Evolutionary conservation across 306 rosid species (phyloP).

Genomic region (Corylus heterophylla): DNA sequence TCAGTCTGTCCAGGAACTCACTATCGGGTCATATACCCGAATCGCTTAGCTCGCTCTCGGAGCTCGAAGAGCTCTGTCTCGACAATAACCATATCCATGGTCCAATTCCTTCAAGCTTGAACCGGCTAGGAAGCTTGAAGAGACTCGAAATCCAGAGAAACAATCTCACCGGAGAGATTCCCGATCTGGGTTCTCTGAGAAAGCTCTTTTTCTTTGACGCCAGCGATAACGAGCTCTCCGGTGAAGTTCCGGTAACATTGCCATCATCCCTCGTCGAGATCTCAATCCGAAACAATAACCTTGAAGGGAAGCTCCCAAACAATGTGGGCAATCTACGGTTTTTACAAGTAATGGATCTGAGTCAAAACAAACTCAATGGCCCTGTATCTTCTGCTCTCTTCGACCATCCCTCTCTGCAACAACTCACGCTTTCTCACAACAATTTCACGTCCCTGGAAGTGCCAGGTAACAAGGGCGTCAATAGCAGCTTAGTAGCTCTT

Average conservation of each 20-base stretch:
- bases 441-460: constrained; percentile 41
- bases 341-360: constrained; percentile 65
- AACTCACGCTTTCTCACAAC: constrained; percentile 66
- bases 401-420: constrained; percentile 63
- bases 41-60: constrained; percentile 44
- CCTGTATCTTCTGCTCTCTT: constrained; percentile 51
- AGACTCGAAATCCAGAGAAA: constrained; percentile 72
- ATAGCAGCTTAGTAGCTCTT: constrained; percentile 56
- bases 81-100: constrained; percentile 65
- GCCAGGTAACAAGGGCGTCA: constrained; percentile 6
- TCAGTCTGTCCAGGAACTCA: constrained; percentile 58
- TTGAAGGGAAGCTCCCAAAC: constrained; percentile 42
- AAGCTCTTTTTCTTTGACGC: constrained; percentile 55
- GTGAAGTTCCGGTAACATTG: constrained; percentile 38
- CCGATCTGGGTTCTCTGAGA: constrained; percentile 43
- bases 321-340: constrained; percentile 27
- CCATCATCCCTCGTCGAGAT: constrained; percentile 61
- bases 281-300: constrained; percentile 62
- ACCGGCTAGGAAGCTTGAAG: constrained; percentile 31
- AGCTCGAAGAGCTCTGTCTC: constrained; percentile 65
- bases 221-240: constrained; percentile 50
- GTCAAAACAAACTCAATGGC: constrained; percentile 51
- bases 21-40: constrained; percentile 58
- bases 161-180: constrained; percentile 49
- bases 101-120: constrained; percentile 45